A percentile compares a stretch with the other conserved stretches of the same genome.
Conservation (phyloP, 1,139 yeast species). For the Yamadazyma atlantica region DNA sequence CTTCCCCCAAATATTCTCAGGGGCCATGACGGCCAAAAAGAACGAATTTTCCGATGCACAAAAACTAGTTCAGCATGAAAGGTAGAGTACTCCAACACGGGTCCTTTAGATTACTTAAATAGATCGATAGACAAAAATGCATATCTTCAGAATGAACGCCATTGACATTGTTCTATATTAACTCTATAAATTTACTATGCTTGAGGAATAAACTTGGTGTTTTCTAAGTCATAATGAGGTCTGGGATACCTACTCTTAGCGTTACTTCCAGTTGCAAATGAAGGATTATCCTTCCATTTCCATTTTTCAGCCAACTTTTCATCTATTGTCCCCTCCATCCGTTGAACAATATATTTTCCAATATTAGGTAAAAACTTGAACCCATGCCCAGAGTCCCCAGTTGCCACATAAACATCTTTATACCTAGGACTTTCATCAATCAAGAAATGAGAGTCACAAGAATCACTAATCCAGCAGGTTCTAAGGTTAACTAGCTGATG, state of each 20-base stretch:
- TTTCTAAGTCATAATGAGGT: conserved; percentile 16
- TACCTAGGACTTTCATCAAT: conserved; percentile 38
- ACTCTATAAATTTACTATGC: too few relatives aligned
- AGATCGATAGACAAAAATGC: too few relatives aligned
- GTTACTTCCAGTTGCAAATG: conserved; percentile 15
- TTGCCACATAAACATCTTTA: conserved; percentile 36
- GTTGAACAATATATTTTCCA: conserved; percentile 30
- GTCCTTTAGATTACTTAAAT: too few relatives aligned
- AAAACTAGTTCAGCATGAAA: too few relatives aligned
- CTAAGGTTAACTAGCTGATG: conserved; percentile 17
- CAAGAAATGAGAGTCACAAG: conserved; percentile 40
- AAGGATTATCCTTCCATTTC: conserved; percentile 31
- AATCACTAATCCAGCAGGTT: conserved; percentile 44
- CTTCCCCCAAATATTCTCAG: conserved; percentile 40
- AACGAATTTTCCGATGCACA: too few relatives aligned
- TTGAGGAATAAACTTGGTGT: too few relatives aligned
- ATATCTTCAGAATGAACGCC: too few relatives aligned
- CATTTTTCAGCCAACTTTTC: conserved; percentile 24
- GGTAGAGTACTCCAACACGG: too few relatives aligned
- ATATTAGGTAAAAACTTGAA: conserved; percentile 35
- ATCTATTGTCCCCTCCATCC: conserved; percentile 20
- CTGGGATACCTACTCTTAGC: conserved; percentile 17
- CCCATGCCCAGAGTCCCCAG: conserved; percentile 49
- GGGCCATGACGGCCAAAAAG: conserved; percentile 18
- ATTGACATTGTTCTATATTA: too few relatives aligned